Evolutionary conservation across 805 yeast species (phyloP).

Genomic region (Spathaspora boniae): DNA sequence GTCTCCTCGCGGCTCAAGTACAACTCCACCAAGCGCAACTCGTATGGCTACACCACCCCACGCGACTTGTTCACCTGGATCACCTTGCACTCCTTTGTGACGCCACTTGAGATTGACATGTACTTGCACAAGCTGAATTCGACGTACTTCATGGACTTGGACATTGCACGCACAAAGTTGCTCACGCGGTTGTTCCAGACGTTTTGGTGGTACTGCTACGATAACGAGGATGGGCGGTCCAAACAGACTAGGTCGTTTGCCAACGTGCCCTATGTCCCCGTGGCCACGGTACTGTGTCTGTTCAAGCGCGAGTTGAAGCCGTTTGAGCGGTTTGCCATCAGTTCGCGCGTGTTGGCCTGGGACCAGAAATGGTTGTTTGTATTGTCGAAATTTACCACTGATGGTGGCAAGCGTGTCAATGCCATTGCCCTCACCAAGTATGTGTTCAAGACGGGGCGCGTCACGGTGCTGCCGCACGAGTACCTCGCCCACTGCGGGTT

Average conservation of each 20-base stretch:
- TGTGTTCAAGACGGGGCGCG: conserved; percentile 66
- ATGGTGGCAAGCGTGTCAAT: conserved; percentile 28
- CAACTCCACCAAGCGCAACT: conserved; percentile 22
- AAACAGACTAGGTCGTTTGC: conserved; percentile 16
- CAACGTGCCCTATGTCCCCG: conserved; percentile 64
- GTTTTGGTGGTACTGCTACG: conserved; percentile 45
- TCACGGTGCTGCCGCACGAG: conserved; percentile 66
- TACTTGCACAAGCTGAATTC: conserved; percentile 86
- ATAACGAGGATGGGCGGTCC: conserved; percentile 34
- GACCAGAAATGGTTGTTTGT: conserved; percentile 84
- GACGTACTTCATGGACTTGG: conserved; percentile 79
- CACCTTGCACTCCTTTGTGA: conserved; percentile 51
- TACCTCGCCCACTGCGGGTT: conserved; percentile 55
- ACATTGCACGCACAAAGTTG: conserved; percentile 67
- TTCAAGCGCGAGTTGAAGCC: conserved; percentile 75
- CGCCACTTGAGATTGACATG: conserved; percentile 80
- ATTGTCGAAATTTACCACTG: conserved; percentile 54
- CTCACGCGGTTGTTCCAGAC: conserved; percentile 56
- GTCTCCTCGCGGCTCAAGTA: conserved; percentile 29
- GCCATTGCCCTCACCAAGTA: conserved; percentile 72
- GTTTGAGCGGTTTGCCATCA: conserved; percentile 53
- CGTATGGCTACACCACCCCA: conserved; percentile 28
- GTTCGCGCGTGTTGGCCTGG: conserved; percentile 71
- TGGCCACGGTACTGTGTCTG: conserved; percentile 65
- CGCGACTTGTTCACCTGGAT: conserved; percentile 43